These are phyloP conservation scores for Penicillium sp. DNA, from an alignment of 2,329 filamentous ascomycete genomes.

Conservation along the genomic window DNA sequence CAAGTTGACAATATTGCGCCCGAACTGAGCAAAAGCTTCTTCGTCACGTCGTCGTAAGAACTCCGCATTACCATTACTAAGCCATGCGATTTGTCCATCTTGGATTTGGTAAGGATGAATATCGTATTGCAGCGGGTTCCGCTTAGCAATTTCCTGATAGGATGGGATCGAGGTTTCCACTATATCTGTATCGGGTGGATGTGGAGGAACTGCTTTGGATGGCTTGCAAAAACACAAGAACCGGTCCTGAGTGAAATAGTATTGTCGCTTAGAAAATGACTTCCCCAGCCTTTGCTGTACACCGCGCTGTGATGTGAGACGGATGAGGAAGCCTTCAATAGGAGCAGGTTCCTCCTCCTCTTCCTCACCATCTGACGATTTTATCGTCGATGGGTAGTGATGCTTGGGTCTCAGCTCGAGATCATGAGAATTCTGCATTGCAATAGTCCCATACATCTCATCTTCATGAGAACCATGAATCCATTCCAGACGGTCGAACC, in stretches of 20 bases:
- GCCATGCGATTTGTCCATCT: conserved; percentile 55
- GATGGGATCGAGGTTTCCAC: conserved; percentile 48
- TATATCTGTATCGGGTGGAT: conserved; percentile 52
- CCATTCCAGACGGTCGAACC: conserved; percentile 67
- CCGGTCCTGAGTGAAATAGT: conserved; percentile 62
- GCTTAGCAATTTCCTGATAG: conserved; percentile 51
- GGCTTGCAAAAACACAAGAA: conserved; percentile 61
- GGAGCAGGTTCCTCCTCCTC: conserved; percentile 58
- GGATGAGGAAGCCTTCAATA: conserved; percentile 63
- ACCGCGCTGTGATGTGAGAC: conserved; percentile 61
- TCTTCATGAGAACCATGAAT: conserved; percentile 62
- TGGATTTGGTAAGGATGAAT: conserved; percentile 58
- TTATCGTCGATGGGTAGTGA: conserved; percentile 57
- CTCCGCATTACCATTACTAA: conserved; percentile 45
- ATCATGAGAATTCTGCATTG: conserved; percentile 63
- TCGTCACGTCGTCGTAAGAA: conserved; percentile 51
- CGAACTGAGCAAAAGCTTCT: conserved; percentile 56
- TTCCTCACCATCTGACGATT: conserved; percentile 34
- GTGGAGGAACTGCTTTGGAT: conserved; percentile 56
- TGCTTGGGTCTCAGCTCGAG: conserved; percentile 62
- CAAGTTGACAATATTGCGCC: conserved; percentile 57
- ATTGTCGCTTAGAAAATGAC: conserved; percentile 62
- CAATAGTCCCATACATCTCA: conserved; percentile 66
- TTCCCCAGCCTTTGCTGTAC: conserved; percentile 55
- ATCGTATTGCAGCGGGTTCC: conserved; percentile 59